These are phyloP conservation scores for Rutidosis leptorrhynchoides DNA, from an alignment of 129 eudicot species.

Conservation along the genomic window DNA sequence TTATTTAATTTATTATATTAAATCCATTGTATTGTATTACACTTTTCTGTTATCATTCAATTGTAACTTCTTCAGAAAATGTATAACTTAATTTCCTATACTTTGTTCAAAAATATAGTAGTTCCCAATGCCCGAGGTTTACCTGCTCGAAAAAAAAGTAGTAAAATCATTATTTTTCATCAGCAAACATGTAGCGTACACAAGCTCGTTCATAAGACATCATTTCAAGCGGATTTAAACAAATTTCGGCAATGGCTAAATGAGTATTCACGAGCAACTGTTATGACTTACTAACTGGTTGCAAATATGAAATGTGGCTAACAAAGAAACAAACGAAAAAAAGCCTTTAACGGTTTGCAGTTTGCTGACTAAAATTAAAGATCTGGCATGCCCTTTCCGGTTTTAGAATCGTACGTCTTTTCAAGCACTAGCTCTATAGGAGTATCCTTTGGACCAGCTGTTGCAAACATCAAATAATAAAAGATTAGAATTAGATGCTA, in stretches of 20 bases:
- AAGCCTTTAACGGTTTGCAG: neutral
- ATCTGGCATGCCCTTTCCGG: conserved; percentile 87
- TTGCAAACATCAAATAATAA: conserved; percentile 22
- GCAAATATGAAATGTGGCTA: no score
- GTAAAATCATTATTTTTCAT: neutral
- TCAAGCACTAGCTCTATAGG: conserved; percentile 69
- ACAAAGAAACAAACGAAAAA: neutral
- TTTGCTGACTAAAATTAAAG: conserved; percentile 29
- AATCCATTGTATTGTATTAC: no score
- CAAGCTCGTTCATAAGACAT: neutral
- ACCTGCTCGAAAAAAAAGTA: no score
- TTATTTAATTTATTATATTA: no score
- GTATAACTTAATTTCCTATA: no score
- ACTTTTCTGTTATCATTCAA: no score
- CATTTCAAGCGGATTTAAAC: neutral
- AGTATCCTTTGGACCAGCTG: conserved; percentile 93
- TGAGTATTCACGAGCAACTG: neutral
- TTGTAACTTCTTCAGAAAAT: no score
- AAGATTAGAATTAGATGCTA: no score
- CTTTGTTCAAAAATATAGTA: no score
- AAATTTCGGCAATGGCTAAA: neutral
- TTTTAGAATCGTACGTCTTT: conserved; percentile 70
- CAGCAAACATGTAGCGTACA: neutral
- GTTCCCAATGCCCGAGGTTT: no score
- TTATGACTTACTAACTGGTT: neutral